These are phyloP conservation scores for Verbena officinalis DNA, from an alignment of 257 asterid species.

Conservation along the genomic window DNA sequence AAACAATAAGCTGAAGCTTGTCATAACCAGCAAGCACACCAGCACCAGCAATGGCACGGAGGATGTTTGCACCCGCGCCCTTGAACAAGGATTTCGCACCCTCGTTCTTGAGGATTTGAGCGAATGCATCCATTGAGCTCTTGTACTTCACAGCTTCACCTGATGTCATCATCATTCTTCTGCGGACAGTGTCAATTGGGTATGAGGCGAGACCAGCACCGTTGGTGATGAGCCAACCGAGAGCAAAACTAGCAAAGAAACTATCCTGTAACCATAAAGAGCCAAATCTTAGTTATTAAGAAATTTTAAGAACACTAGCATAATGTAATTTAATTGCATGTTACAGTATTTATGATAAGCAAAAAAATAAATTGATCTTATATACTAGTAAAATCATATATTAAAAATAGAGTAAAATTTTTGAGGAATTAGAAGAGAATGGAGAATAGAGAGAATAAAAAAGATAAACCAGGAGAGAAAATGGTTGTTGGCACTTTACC, in stretches of 20 bases:
- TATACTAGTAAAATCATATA: no score
- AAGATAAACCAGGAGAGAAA: no score
- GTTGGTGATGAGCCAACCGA: slow-evolving; percentile 91
- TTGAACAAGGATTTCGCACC: slow-evolving; percentile 81
- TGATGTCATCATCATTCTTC: slow-evolving; percentile 98
- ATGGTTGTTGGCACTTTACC: no score
- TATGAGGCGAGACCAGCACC: slow-evolving; percentile 95
- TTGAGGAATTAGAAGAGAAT: no score
- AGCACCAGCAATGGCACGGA: slow-evolving; percentile 93
- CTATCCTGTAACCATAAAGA: slow-evolving; percentile 67
- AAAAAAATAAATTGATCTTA: no score
- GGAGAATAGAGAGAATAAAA: no score
- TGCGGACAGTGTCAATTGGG: slow-evolving; percentile 87
- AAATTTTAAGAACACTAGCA: no score
- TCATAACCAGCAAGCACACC: slow-evolving; percentile 93
- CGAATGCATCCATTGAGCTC: slow-evolving; percentile 80
- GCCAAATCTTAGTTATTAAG: background rate
- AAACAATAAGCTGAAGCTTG: slow-evolving; percentile 83
- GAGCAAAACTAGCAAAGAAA: slow-evolving; percentile 92
- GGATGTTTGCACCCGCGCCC: slow-evolving; percentile 95
- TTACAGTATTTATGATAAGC: no score
- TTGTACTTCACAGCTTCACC: slow-evolving; percentile 95
- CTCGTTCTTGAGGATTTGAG: slow-evolving; percentile 78
- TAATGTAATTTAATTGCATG: no score
- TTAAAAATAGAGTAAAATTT: no score